Conservation (phyloP, 73 alveolate species). For the Breviolum minutum region DNA sequence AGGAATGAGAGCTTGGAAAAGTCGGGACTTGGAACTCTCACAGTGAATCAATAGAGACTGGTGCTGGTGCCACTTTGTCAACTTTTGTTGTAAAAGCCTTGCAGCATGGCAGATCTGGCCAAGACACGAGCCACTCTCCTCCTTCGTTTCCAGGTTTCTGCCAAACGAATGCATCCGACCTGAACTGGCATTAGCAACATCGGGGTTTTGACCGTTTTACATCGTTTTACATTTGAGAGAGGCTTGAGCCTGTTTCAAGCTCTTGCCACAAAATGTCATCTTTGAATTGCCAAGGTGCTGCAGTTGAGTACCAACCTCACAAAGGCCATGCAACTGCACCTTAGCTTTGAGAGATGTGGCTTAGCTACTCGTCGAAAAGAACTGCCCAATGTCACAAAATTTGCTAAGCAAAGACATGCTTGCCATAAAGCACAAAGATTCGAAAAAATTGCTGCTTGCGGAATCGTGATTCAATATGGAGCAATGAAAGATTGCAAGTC, state of each 20-base stretch:
- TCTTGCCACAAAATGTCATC: not conserved
- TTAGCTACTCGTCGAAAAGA: not conserved
- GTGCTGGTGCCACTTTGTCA: no score
- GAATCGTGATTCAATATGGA: no score
- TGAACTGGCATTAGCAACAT: not conserved
- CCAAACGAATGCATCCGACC: slow-evolving; percentile 29
- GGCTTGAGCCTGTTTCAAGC: no score
- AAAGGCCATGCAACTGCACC: slow-evolving; percentile 55
- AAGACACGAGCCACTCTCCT: slow-evolving; percentile 51
- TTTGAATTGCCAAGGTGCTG: not conserved
- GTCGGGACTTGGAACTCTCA: no score
- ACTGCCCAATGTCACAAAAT: not conserved
- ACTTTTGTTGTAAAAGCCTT: not conserved
- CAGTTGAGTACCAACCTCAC: not conserved
- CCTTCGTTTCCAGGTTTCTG: slow-evolving; percentile 56
- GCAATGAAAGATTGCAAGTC: no score
- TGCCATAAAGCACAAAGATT: not conserved
- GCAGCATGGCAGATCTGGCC: not conserved
- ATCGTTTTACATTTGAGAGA: no score
- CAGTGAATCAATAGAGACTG: no score
- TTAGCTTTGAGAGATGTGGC: not conserved
- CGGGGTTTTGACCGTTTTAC: no score
- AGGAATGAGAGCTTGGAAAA: no score
- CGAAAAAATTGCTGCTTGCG: not conserved
- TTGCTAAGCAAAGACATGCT: no score